Evolutionary conservation across 345 rosid species (phyloP).

Genomic region (Camelina laxa): DNA sequence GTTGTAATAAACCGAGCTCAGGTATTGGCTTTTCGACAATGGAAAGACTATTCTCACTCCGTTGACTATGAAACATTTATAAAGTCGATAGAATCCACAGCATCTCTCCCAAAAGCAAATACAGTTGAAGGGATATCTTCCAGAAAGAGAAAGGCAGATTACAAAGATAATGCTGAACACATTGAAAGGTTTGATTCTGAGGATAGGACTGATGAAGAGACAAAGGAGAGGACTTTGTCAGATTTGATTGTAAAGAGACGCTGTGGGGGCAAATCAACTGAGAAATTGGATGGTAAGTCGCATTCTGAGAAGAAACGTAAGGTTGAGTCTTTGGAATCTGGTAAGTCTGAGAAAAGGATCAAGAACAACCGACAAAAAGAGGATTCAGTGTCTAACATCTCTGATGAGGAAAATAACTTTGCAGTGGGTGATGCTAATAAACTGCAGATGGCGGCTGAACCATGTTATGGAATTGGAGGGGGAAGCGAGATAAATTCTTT

Average conservation of each 20-base stretch:
- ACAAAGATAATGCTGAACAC: slow-evolving; percentile 33
- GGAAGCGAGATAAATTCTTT: slow-evolving; percentile 41
- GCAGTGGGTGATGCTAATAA: slow-evolving; percentile 33
- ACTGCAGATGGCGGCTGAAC: slow-evolving; percentile 33
- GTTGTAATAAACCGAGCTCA: slow-evolving; percentile 51
- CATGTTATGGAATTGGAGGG: slow-evolving; percentile 35
- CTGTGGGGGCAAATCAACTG: slow-evolving; percentile 17
- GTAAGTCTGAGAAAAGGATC: slow-evolving; percentile 39
- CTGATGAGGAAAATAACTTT: slow-evolving; percentile 24
- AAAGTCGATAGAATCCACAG: slow-evolving; percentile 44
- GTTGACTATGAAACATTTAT: slow-evolving; percentile 50
- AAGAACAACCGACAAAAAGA: slow-evolving; percentile 10
- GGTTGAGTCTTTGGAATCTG: slow-evolving; percentile 36
- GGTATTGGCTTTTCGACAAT: slow-evolving; percentile 59
- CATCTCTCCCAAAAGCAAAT: slow-evolving; percentile 33
- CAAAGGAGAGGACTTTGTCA: slow-evolving; percentile 57
- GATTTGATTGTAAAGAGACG: slow-evolving; percentile 48
- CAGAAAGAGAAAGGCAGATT: slow-evolving; percentile 38
- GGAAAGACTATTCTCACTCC: slow-evolving; percentile 56
- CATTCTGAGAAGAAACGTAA: slow-evolving; percentile 49
- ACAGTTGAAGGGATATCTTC: slow-evolving; percentile 23
- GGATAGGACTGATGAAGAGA: slow-evolving; percentile 27
- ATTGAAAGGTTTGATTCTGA: slow-evolving; percentile 39
- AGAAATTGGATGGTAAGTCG: slow-evolving; percentile 33
- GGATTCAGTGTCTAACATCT: slow-evolving; percentile 35